These are phyloP conservation scores for Fusarium phyllophilum DNA, from an alignment of 2,329 filamentous ascomycete species.

Conservation along the genomic window DNA sequence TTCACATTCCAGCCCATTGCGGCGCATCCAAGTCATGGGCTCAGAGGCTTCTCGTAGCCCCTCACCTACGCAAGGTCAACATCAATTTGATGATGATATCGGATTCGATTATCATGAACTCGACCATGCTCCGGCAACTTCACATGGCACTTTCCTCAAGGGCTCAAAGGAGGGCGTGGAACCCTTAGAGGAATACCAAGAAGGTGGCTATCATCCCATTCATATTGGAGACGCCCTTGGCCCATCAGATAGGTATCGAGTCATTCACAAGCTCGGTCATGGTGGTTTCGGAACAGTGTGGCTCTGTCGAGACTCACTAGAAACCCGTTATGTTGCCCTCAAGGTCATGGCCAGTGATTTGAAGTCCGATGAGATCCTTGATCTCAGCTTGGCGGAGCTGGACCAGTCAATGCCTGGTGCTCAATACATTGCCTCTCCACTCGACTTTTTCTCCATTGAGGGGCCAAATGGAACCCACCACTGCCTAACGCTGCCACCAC, in stretches of 20 bases:
- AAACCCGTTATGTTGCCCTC: not conserved
- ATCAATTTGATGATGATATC: not conserved
- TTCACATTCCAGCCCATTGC: not conserved
- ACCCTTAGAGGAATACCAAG: slow-evolving; percentile 1
- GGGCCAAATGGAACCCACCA: slow-evolving; percentile 43
- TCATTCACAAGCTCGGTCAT: slow-evolving; percentile 27
- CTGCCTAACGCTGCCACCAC: slow-evolving; percentile 41
- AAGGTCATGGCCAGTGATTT: not conserved
- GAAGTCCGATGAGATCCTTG: not conserved
- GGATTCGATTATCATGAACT: not conserved
- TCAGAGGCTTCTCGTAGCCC: not conserved
- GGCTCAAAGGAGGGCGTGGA: slow-evolving; percentile 2
- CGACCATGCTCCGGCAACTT: not conserved
- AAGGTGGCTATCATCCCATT: slow-evolving; percentile 19
- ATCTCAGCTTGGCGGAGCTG: not conserved
- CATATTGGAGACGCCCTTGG: slow-evolving; percentile 9
- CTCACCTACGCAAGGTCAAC: not conserved
- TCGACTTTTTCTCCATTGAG: not conserved
- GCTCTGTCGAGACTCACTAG: not conserved
- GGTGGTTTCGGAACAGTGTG: slow-evolving; percentile 19
- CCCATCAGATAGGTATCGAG: not conserved
- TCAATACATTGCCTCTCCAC: fast-evolving
- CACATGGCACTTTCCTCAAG: not conserved
- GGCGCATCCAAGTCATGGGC: not conserved
- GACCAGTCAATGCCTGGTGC: not conserved